phyloP scores from a whole-genome alignment of 2,329 filamentous ascomycete species.

The Fusarium humuli region DNA sequence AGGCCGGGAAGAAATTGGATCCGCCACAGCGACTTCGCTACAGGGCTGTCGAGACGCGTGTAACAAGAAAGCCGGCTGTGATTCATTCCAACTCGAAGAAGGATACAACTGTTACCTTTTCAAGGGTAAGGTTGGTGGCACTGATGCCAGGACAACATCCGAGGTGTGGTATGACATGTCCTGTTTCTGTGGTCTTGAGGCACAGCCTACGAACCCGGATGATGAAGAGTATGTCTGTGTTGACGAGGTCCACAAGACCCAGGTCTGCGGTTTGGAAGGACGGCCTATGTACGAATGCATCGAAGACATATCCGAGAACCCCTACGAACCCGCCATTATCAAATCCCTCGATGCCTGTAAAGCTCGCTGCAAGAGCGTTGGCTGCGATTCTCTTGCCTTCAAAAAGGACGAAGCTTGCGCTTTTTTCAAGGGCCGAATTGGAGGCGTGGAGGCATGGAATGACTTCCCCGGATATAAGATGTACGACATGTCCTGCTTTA shows the following conservation, averaged over 20 bases:
- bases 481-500: no score
- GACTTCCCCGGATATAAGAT: no score
- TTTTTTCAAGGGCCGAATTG: no score
- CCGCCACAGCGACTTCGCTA: not conserved
- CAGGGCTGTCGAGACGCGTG: not conserved
- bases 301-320: no score
- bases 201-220: rapidly evolving
- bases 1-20: not conserved
- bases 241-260: no score
- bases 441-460: no score
- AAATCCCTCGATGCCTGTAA: rapidly evolving
- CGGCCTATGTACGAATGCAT: no score
- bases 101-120: not conserved
- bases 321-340: rapidly evolving
- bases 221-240: not conserved
- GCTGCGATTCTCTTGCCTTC: no score
- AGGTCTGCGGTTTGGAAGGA: no score
- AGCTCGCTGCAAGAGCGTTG: no score
- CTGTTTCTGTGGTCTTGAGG: not conserved
- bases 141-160: not conserved
- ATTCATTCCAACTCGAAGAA: not conserved
- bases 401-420: no score
- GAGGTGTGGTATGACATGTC: not conserved
- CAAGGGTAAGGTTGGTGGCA: not conserved
- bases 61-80: not conserved